These are phyloP conservation scores for Trametes pubescens DNA, from an alignment of 1,284 basidiomycete species.

Conservation along the genomic window DNA sequence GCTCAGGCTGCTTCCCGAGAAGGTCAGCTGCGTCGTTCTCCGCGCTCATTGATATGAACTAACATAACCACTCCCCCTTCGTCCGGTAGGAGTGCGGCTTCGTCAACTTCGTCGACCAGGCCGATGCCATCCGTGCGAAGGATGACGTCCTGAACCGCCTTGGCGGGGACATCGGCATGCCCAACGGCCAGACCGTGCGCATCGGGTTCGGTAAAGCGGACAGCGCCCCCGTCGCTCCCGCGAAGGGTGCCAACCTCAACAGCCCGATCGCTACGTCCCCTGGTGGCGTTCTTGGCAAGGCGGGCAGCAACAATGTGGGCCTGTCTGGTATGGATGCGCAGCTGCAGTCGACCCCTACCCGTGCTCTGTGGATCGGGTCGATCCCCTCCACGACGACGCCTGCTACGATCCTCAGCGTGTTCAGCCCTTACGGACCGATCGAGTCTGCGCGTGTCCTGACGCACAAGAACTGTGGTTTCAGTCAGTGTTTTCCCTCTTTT, in stretches of 20 bases:
- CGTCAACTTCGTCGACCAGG: slow-evolving; percentile 96
- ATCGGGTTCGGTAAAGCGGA: slow-evolving; percentile 99
- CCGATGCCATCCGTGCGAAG: slow-evolving; percentile 94
- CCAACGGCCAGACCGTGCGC: slow-evolving; percentile 92
- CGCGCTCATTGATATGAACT: slow-evolving; percentile 15
- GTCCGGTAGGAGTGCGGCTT: slow-evolving; percentile 90
- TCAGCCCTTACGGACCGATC: slow-evolving; percentile 96
- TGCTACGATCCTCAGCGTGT: slow-evolving; percentile 90
- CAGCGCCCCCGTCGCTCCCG: slow-evolving; percentile 88
- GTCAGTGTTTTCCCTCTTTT: slow-evolving; percentile 53
- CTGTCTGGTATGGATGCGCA: slow-evolving; percentile 80
- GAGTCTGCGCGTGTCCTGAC: slow-evolving; percentile 96
- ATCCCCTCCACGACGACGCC: slow-evolving; percentile 95
- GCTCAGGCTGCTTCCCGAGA: slow-evolving; percentile 92
- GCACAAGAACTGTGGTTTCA: slow-evolving; percentile 97
- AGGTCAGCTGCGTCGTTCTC: slow-evolving; percentile 61
- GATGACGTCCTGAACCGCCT: slow-evolving; percentile 96
- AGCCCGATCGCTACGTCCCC: slow-evolving; percentile 72
- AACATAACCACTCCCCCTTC: slow-evolving; percentile 19
- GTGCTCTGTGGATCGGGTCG: slow-evolving; percentile 95
- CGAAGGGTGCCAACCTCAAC: slow-evolving; percentile 71
- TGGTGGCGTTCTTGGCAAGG: slow-evolving; percentile 59
- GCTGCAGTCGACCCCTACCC: slow-evolving; percentile 85
- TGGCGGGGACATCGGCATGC: slow-evolving; percentile 93
- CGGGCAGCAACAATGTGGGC: slow-evolving; percentile 53